Evolutionary conservation across 495 filamentous ascomycete genomes (phyloP), one percentile per base, ranked within the genome.

Genomic region (Penicillium riverlandense): DNA sequence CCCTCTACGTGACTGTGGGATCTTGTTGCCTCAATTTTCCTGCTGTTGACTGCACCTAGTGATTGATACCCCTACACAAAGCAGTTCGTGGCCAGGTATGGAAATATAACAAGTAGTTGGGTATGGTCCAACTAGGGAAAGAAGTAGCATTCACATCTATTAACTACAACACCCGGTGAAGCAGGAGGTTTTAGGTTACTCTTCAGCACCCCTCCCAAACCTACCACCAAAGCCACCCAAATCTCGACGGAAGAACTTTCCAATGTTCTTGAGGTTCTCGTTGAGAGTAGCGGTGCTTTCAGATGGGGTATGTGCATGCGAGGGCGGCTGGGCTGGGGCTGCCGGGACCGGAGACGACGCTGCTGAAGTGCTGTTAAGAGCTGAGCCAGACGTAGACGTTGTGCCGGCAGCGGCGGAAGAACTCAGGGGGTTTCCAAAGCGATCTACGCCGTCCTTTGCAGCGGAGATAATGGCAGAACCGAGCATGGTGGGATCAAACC

Each of bases 181-280:
- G n/a, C 32, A 12, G 29, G 34, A 16, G n/a, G n/a, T n/a, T 34
- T 34, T 27, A 34, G 2, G 9, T 45, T 52, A 59, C 54, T 71
- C 70, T 35, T 71, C 68, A 15, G 53, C 49, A 8, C 61, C 54
- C 22, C 65, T 56, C 1, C 75, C 78, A 64, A 92, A 90, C 48
- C 86, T 68, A 8, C 84, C 79, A 8, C 87, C 84, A 63, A 97
- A 81, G 3, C 84, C 83, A 32, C 88, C 85, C 29, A 91, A 77
- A 69, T 98, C 92, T 42, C 91, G 66, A 39, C 84, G 79, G 69
- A 98, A 97, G 67, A 98, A 95, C 65, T 92, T 96, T 3, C 92
- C 92, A 60, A 98, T 85, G 63, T 86, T 95, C 74, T 85, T 88
- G 63, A 95, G 55, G 62, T 96, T 96, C 66, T 94, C 89, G 54